Evolutionary conservation across 352 stramenopile genomes (phyloP), one percentile per base, ranked within the genome.

Genomic region (Phytophthora ramorum): DNA sequence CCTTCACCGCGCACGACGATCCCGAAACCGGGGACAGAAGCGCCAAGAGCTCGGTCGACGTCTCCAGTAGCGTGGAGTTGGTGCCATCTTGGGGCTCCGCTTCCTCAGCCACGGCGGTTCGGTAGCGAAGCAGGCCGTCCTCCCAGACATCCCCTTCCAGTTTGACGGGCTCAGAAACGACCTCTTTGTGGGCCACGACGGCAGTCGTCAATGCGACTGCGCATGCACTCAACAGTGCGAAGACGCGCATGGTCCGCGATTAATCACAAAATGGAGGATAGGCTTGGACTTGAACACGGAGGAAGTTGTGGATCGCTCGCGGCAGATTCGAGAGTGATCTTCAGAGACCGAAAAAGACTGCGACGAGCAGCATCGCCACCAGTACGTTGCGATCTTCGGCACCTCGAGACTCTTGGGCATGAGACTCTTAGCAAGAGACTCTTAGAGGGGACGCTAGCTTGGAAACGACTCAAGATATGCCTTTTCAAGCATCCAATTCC

Each of bases 171-270:
- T 48, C 40, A 12, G 51, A 32, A 14, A 12, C 35, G 22, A 17
- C 51, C 20, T 17, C 14, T 7, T 32, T 26, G 19, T 35, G 30
- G 30, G 30, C 30, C 30, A 35, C 30, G 4, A 12, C 10, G 30
- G 9, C 44, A 34, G 24, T 10, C 46, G 46, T n/a, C 46, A 53
- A 22, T 5, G 26, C 24, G 46, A 30, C 46, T n/a, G 26, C 46
- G 16, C 30, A 38, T 24, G 46, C 46, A 30, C 46, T 38, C 26
- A 53, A 30, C 16, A 53, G 46, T 16, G 46, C 46, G 24, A 53
- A 38, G 3, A 19, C 26, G 46, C 46, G 46, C 46, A 53, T 53
- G 46, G 5, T 38, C 3, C 13, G 17, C 12, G 14, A 5, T 24
- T 24, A 17, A n/a, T 41, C 35, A 17, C 35, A 10, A 17, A 17